Evolutionary conservation across 306 rosid species (phyloP), one percentile per base, ranked within the genome.

Genomic region (Aeschynomene evenia): DNA sequence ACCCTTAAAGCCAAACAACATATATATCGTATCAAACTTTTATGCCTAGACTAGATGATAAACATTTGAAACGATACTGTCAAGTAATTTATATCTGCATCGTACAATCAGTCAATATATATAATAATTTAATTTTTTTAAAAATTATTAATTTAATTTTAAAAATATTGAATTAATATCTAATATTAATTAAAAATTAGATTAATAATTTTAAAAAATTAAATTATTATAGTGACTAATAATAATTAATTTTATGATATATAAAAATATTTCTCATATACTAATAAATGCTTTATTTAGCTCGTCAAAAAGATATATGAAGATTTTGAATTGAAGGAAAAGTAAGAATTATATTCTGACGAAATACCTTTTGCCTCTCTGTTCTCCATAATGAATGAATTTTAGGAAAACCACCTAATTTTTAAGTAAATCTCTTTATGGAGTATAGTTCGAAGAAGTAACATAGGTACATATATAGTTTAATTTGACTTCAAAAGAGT

Each of bases 41-140:
- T 62, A 9, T 67, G 20, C 58, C 20, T 39, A 22, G 9, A 45
- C 20, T 39, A 22, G 9, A 45, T 45, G 19, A 28, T 28, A 28
- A 42, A 20, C 45, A 43, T 43, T 77, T 70, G 59, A 74, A 79
- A 68, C 33, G 18, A 50, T n/a, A n/a, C n/a, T n/a, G n/a, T n/a
- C n/a, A n/a, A n/a, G n/a, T n/a, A n/a, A n/a, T n/a, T n/a, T n/a
- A n/a, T n/a, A n/a, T n/a, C n/a, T n/a, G n/a, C n/a, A n/a, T n/a
- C n/a, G n/a, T n/a, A n/a, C n/a, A n/a, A n/a, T n/a, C n/a, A n/a
- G n/a, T n/a, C n/a, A n/a, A n/a, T n/a, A n/a, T n/a, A n/a, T n/a
- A n/a, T n/a, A n/a, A n/a, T n/a, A n/a, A n/a, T n/a, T n/a, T n/a
- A n/a, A n/a, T n/a, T n/a, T n/a, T n/a, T n/a, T n/a, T n/a, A n/a